Conservation (phyloP, 2,329 filamentous ascomycete species). For the Paecilomyces fulvus region DNA sequence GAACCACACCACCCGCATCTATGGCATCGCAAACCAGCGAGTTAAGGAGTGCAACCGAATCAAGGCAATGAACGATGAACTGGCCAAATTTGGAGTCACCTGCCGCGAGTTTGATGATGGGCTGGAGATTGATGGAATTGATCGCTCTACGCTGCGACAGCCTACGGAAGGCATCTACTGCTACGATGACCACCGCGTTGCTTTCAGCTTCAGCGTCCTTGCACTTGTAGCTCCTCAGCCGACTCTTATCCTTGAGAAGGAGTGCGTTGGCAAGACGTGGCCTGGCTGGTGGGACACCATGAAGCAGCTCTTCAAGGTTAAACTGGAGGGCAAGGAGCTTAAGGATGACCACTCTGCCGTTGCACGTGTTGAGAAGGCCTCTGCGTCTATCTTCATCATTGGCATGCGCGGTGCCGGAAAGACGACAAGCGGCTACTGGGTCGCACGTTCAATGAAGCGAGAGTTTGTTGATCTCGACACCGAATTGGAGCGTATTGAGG, state of each 20-base stretch:
- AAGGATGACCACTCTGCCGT: slow-evolving; percentile 29
- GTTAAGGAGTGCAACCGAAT: slow-evolving; percentile 99
- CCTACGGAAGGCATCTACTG: slow-evolving; percentile 69
- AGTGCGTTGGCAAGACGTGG: slow-evolving; percentile 97
- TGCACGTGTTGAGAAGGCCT: slow-evolving; percentile 30
- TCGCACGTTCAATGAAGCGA: slow-evolving; percentile 64
- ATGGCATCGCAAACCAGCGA: slow-evolving; percentile 92
- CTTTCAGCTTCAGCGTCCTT: slow-evolving; percentile 96
- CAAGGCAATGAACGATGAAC: slow-evolving; percentile 85
- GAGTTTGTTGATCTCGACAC: slow-evolving; percentile 80
- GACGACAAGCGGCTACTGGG: slow-evolving; percentile 85
- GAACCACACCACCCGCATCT: slow-evolving; percentile 66
- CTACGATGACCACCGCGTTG: slow-evolving; percentile 95
- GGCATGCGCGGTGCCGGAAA: slow-evolving; percentile 97
- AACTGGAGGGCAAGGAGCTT: slow-evolving; percentile 65
- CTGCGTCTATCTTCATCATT: slow-evolving; percentile 78
- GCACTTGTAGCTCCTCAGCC: slow-evolving; percentile 62
- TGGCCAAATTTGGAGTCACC: slow-evolving; percentile 83
- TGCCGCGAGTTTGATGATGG: slow-evolving; percentile 89
- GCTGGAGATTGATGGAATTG: slow-evolving; percentile 58
- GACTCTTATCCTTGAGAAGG: slow-evolving; percentile 75
- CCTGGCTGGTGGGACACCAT: slow-evolving; percentile 96
- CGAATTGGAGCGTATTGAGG: slow-evolving; percentile 67
- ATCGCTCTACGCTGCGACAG: slow-evolving; percentile 43
- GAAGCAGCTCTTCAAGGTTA: slow-evolving; percentile 65